Percentiles rank a stretch among this genome's conserved stretches.
Evolutionary conservation across 495 filamentous ascomycete species (phyloP).

Genomic region (Penicillium pulvis): DNA sequence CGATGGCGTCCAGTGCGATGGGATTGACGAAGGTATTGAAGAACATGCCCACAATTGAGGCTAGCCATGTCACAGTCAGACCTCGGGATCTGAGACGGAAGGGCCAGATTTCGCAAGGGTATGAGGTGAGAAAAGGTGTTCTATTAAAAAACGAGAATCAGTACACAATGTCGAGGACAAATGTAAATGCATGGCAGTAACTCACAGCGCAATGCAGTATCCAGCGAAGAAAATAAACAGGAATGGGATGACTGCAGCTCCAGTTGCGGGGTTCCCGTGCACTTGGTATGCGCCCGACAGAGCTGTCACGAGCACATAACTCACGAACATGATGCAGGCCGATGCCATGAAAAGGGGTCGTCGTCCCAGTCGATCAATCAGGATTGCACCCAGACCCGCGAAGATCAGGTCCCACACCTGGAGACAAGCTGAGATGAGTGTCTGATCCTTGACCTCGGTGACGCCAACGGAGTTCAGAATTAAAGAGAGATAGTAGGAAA

Average conservation of each 20-base stretch:
- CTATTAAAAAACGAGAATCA: constrained; percentile 4
- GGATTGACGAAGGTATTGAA: constrained; percentile 61
- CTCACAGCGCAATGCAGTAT: constrained; percentile 59
- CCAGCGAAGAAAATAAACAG: constrained; percentile 60
- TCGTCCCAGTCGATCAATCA: constrained; percentile 59
- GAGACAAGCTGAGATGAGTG: constrained; percentile 31
- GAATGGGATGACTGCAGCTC: constrained; percentile 58
- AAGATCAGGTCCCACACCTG: constrained; percentile 50
- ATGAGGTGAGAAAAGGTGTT: constrained; percentile 63
- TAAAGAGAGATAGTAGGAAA: constrained; percentile 60
- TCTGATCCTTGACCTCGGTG: constrained; percentile 45
- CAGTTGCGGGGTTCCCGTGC: constrained; percentile 32
- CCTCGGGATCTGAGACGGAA: constrained; percentile 68
- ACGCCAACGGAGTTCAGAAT: constrained; percentile 60
- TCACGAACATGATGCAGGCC: constrained; percentile 50
- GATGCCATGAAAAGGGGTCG: constrained; percentile 57
- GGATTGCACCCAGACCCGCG: constrained; percentile 51
- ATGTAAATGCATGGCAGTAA: background rate
- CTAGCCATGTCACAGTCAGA: constrained; percentile 62
- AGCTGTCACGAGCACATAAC: constrained; percentile 59
- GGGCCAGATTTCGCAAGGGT: constrained; percentile 64
- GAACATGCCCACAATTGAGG: constrained; percentile 55
- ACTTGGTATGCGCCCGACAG: constrained; percentile 54
- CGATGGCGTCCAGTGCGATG: constrained; percentile 55
- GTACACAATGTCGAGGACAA: background rate